Evolutionary conservation across 306 rosid genomes (phyloP).

Genomic region (Pyrus pyrifolia): DNA sequence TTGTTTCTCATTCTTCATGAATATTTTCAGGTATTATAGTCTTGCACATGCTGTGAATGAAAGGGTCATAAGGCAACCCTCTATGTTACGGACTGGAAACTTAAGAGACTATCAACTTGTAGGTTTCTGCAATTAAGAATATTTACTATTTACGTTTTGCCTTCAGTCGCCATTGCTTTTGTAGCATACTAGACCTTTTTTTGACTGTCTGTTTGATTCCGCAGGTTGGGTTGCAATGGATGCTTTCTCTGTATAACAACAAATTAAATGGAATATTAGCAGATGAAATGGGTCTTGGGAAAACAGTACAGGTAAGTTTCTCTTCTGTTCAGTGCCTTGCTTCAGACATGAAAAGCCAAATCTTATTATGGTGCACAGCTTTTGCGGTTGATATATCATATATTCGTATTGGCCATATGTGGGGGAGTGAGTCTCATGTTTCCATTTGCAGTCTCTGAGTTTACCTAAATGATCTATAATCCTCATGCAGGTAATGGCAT

Average conservation of each 20-base stretch:
- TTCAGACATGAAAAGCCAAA: neutral
- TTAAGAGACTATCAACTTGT: slow-evolving; percentile 98
- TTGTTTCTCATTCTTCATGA: slow-evolving; percentile 3
- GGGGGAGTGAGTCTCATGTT: slow-evolving; percentile 7
- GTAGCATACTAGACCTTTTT: slow-evolving; percentile 1
- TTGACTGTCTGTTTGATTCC: slow-evolving; percentile 16
- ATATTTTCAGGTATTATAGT: slow-evolving; percentile 68
- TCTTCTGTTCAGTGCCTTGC: slow-evolving; percentile 3
- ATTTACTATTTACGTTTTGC: neutral
- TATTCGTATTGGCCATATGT: neutral
- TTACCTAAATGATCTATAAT: slow-evolving; percentile 9
- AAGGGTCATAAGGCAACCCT: slow-evolving; percentile 77
- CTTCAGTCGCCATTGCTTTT: neutral
- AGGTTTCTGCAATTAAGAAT: slow-evolving; percentile 33
- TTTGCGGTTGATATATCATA: neutral
- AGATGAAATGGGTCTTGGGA: slow-evolving; percentile 99
- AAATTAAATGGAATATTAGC: slow-evolving; percentile 95
- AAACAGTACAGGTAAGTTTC: slow-evolving; percentile 85
- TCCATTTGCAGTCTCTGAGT: slow-evolving; percentile 1
- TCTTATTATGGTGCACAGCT: slow-evolving; percentile 4
- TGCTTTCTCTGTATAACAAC: slow-evolving; percentile 98
- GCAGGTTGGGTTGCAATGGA: slow-evolving; percentile 99
- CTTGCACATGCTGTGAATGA: slow-evolving; percentile 99
- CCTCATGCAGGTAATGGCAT: slow-evolving; percentile 83
- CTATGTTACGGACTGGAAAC: slow-evolving; percentile 88